Percentiles rank a stretch among this genome's conserved stretches.
phyloP scores from a whole-genome alignment of 805 yeast species.

The Kodamaea leandrae region DNA sequence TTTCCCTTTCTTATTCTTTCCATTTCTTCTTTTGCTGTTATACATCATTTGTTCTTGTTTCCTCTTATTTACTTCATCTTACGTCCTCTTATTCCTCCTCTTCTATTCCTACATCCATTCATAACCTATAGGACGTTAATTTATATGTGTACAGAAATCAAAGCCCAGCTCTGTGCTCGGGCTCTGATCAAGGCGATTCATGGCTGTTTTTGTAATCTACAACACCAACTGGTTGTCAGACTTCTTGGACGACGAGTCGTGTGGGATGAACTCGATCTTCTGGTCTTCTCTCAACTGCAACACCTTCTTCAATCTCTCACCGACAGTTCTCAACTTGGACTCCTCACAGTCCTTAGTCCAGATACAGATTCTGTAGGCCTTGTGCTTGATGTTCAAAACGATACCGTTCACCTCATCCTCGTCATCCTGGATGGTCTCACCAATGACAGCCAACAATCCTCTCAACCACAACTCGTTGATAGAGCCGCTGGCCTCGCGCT shows the following conservation, averaged over 20 bases:
- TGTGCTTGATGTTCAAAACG: slow-evolving; percentile 83
- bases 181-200: not conserved
- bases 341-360: slow-evolving; percentile 87
- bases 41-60: not conserved
- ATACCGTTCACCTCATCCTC: slow-evolving; percentile 89
- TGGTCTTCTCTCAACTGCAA: slow-evolving; percentile 72
- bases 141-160: slow-evolving; percentile 9
- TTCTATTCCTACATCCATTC: too few species aligned
- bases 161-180: not conserved
- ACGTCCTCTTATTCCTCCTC: not conserved
- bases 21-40: not conserved
- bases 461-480: slow-evolving; percentile 92
- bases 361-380: slow-evolving; percentile 78
- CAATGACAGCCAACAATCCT: slow-evolving; percentile 84
- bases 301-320: slow-evolving; percentile 83
- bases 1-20: not conserved
- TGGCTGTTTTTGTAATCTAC: too few species aligned
- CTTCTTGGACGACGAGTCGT: slow-evolving; percentile 50
- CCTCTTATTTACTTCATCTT: not conserved
- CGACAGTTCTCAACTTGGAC: slow-evolving; percentile 64
- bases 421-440: slow-evolving; percentile 88
- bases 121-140: slow-evolving; percentile 7
- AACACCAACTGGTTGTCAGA: slow-evolving; percentile 35
- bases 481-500: slow-evolving; percentile 52
- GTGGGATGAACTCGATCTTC: slow-evolving; percentile 75